These are phyloP conservation scores for Colletotrichum magnum DNA, from an alignment of 2,329 filamentous ascomycete genomes.

Conservation along the genomic window DNA sequence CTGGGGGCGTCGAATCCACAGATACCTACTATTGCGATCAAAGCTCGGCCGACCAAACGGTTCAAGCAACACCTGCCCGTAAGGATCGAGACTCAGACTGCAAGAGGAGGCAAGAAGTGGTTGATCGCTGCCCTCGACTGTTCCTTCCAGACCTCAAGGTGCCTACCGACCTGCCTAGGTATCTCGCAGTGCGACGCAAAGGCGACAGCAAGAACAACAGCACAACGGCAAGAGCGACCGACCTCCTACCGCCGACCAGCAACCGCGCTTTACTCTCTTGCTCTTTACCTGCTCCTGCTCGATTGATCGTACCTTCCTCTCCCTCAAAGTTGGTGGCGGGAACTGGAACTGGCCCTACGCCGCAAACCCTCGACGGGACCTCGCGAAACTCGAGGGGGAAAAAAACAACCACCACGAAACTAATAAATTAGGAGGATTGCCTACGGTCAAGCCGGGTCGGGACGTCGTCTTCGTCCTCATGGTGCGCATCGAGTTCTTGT, in stretches of 20 bases:
- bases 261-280: no score
- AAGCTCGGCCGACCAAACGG: background rate
- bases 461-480: constrained; percentile 26
- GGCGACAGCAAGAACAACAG: background rate
- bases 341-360: no score
- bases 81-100: background rate
- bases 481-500: constrained; percentile 23
- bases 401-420: background rate
- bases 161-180: no score
- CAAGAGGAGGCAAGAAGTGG: constrained; percentile 12
- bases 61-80: constrained; percentile 17
- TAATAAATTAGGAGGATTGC: background rate
- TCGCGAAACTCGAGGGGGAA: no score
- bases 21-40: no score
- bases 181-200: constrained; percentile 1
- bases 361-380: no score
- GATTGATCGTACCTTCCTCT: no score
- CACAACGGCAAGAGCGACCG: no score
- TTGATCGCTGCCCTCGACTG: background rate
- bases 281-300: no score
- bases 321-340: no score
- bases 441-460: constrained; percentile 8
- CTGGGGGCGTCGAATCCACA: background rate
- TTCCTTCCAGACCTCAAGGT: background rate
- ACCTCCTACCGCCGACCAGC: no score